Evolutionary conservation across 441 rosid species (phyloP).

Genomic region (Erodium texanum): DNA sequence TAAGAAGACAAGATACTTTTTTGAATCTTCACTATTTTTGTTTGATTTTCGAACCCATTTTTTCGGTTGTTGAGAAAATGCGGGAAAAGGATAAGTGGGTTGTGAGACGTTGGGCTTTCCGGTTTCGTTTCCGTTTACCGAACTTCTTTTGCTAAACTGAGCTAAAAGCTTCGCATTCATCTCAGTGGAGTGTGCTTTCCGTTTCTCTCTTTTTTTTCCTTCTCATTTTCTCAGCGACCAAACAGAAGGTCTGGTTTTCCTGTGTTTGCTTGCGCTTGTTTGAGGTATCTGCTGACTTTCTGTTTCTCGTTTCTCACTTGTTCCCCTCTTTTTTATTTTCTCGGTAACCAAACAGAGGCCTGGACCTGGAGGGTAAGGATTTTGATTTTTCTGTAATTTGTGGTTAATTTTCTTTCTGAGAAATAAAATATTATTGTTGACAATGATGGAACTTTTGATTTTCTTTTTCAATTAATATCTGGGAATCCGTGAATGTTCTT

Average conservation of each 20-base stretch:
- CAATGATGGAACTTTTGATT: slow-evolving; percentile 4
- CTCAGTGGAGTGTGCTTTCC: not conserved
- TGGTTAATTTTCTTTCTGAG: slow-evolving; percentile 10
- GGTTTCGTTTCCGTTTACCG: slow-evolving; percentile 1
- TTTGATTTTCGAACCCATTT: not conserved
- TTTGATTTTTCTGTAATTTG: too few relatives aligned
- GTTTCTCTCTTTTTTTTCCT: not conserved
- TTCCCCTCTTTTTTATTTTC: not conserved
- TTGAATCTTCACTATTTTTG: not conserved
- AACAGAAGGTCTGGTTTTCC: not conserved
- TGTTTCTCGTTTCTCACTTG: not conserved
- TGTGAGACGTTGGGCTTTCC: not conserved
- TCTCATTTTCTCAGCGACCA: slow-evolving; percentile 4
- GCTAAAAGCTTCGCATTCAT: not conserved
- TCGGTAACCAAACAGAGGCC: not conserved
- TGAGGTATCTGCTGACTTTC: slow-evolving; percentile 21
- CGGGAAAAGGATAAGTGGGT: not conserved
- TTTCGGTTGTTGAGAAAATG: not conserved
- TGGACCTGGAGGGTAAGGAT: too few relatives aligned
- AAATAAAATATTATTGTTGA: too few relatives aligned
- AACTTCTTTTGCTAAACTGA: not conserved
- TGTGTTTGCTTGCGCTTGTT: not conserved
- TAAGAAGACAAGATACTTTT: not conserved
- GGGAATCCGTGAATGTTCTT: too few relatives aligned
- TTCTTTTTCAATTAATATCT: slow-evolving; percentile 15